A percentile compares a stretch with the other conserved stretches of the same genome.
These are phyloP conservation scores for Candida namnaoensis DNA, from an alignment of 805 yeast genomes.

Conservation along the genomic window DNA sequence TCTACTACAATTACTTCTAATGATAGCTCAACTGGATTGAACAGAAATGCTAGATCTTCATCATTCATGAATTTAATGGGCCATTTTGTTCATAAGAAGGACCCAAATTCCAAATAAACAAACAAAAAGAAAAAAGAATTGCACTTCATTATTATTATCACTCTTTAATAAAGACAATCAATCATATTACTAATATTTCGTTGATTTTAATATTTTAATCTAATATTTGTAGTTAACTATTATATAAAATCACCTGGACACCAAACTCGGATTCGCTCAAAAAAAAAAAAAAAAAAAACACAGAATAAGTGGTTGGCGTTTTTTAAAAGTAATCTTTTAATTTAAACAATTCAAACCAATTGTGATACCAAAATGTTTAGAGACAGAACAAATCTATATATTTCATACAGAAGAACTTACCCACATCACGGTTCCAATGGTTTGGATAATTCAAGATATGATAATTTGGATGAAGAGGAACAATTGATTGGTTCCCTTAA, in stretches of 20 bases:
- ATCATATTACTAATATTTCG: no score
- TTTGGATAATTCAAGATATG: slow-evolving; percentile 15
- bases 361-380: slow-evolving; percentile 57
- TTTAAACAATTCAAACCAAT: neutral
- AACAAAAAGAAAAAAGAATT: no score
- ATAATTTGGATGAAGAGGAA: slow-evolving; percentile 21
- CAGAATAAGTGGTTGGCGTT: no score
- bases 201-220: no score
- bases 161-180: no score
- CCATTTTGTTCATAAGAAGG: slow-evolving; percentile 13
- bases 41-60: slow-evolving; percentile 9
- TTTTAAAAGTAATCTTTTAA: no score
- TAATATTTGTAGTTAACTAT: no score
- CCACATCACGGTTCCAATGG: slow-evolving; percentile 48
- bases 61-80: slow-evolving; percentile 20
- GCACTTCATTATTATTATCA: no score
- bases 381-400: slow-evolving; percentile 86
- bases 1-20: neutral
- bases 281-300: no score
- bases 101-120: slow-evolving; percentile 1
- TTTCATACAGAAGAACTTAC: slow-evolving; percentile 83
- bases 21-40: neutral
- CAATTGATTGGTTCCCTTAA: slow-evolving; percentile 14
- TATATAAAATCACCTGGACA: no score
- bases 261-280: no score